phyloP scores from a whole-genome alignment of 139 green algal genomes.

The Tetradesmus lagerheimii region DNA sequence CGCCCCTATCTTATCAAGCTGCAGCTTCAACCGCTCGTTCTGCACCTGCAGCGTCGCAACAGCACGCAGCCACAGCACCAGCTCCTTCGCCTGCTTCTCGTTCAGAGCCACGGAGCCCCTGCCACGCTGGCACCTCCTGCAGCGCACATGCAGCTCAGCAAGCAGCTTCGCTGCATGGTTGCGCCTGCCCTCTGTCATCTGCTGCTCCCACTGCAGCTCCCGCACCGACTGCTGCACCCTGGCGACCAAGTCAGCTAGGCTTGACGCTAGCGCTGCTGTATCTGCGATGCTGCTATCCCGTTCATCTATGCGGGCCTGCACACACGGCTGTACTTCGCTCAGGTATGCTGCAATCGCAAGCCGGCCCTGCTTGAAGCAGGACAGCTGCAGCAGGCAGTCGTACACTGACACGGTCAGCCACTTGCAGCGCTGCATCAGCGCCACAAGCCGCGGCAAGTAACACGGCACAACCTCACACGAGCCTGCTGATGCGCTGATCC shows the following conservation, averaged over 20 bases:
- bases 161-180: not conserved
- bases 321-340: not conserved
- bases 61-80: not conserved
- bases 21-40: not conserved
- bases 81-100: not conserved
- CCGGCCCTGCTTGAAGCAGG: not conserved
- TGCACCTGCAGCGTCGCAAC: not conserved
- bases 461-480: not conserved
- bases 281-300: not conserved
- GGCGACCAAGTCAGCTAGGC: not conserved
- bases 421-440: not conserved
- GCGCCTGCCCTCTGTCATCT: not conserved
- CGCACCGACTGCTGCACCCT: not conserved
- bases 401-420: not conserved
- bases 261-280: not conserved
- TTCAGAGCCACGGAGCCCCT: not conserved
- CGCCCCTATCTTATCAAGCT: not conserved
- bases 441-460: not conserved
- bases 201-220: not conserved
- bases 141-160: not conserved
- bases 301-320: not conserved
- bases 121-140: not conserved
- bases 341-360: not conserved
- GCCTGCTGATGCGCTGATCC: not conserved
- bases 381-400: not conserved